phyloP scores from a whole-genome alignment of 345 rosid genomes.

The Ceriops zippeliana region DNA sequence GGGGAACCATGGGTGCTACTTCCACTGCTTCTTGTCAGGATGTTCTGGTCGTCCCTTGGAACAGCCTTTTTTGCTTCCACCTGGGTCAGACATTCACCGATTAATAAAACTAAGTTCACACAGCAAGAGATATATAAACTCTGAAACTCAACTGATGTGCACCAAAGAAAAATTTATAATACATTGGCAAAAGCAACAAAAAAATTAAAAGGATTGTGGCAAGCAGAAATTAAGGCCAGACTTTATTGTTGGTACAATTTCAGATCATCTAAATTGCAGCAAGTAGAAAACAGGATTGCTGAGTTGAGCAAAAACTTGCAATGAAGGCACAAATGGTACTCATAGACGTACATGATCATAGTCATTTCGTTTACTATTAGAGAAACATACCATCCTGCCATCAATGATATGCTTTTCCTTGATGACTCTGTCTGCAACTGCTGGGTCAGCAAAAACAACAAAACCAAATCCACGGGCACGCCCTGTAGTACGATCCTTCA shows the following conservation, averaged over 20 bases:
- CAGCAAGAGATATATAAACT: neutral
- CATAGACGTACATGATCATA: neutral
- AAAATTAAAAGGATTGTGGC: neutral
- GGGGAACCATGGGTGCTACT: conserved; percentile 62
- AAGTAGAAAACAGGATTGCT: conserved; percentile 30
- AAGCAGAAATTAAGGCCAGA: conserved; percentile 10
- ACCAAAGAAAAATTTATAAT: neutral
- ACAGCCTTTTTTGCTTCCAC: conserved; percentile 83
- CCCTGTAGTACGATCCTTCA: conserved; percentile 96
- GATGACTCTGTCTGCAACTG: conserved; percentile 85
- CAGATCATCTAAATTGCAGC: conserved; percentile 31
- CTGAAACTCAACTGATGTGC: conserved; percentile 4
- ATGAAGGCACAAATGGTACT: too few relatives aligned
- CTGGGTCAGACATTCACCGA: conserved; percentile 29
- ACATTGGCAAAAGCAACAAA: conserved; percentile 6
- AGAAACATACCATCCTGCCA: conserved; percentile 75
- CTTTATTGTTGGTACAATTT: conserved; percentile 22
- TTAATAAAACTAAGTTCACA: conserved; percentile 22
- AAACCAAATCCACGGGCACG: conserved; percentile 99
- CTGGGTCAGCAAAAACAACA: conserved; percentile 85
- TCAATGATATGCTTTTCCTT: conserved; percentile 83
- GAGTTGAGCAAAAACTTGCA: neutral
- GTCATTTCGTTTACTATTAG: conserved; percentile 8
- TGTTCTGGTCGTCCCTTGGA: conserved; percentile 75
- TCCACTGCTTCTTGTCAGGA: conserved; percentile 41